Conservation (phyloP, 2,329 filamentous ascomycete species). For the Apiospora phragmitis region DNA sequence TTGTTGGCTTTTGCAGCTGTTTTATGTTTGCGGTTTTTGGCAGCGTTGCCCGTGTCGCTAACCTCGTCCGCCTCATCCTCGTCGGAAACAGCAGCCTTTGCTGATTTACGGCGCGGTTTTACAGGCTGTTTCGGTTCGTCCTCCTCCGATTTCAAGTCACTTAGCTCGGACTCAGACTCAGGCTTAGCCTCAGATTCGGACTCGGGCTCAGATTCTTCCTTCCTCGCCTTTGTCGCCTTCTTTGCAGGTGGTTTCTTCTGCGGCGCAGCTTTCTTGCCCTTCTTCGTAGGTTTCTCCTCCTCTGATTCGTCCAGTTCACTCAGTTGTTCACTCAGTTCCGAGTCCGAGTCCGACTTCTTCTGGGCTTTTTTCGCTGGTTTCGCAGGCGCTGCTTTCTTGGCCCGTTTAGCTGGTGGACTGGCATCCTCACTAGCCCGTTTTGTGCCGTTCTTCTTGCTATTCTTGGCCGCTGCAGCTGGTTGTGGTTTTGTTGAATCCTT, state of each 20-base stretch:
- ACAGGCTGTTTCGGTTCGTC: conserved; percentile 24
- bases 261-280: conserved; percentile 18
- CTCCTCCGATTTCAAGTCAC: conserved; percentile 26
- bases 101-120: conserved; percentile 26
- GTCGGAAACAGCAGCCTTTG: conserved; percentile 29
- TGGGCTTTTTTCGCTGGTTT: conserved; percentile 24
- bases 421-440: conserved; percentile 35
- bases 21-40: conserved; percentile 21
- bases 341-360: conserved; percentile 23
- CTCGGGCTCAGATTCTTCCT: conserved; percentile 19
- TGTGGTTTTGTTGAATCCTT: conserved; percentile 14
- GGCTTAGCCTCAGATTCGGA: conserved; percentile 15
- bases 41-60: conserved; percentile 25
- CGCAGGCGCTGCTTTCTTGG: conserved; percentile 24
- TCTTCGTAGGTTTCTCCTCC: conserved; percentile 23
- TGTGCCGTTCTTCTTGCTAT: conserved; percentile 25
- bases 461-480: conserved; percentile 12
- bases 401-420: conserved; percentile 34
- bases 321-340: conserved; percentile 29
- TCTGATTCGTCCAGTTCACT: conserved; percentile 22
- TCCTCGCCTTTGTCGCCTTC: conserved; percentile 19
- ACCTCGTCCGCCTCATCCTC: conserved; percentile 30
- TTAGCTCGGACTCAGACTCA: conserved; percentile 22
- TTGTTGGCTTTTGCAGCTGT: conserved; percentile 19
- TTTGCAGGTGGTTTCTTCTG: conserved; percentile 17